These are phyloP conservation scores for Podaxis carcinomalis DNA, from an alignment of 768 basidiomycete species.

Conservation along the genomic window DNA sequence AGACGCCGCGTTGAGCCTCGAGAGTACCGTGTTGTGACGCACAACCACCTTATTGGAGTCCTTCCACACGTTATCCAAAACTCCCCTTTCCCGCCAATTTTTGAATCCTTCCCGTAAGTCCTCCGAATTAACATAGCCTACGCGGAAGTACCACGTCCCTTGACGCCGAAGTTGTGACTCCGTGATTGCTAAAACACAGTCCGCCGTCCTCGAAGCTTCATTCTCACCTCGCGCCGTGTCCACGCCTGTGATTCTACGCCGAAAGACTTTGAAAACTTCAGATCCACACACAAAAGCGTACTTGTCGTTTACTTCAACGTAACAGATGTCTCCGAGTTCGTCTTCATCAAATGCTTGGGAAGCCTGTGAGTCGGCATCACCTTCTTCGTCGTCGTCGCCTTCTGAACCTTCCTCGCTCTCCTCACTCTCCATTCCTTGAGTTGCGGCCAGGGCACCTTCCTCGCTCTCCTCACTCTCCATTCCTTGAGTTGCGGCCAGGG, in stretches of 20 bases:
- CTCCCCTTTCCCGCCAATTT: background rate
- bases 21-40: background rate
- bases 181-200: background rate
- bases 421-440: background rate
- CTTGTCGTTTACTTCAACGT: constrained; percentile 7
- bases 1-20: background rate
- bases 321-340: background rate
- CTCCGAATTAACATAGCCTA: background rate
- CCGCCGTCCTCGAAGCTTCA: background rate
- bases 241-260: background rate
- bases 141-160: background rate
- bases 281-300: constrained; percentile 6
- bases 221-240: background rate
- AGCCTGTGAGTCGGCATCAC: background rate
- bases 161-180: background rate
- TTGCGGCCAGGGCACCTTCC: background rate
- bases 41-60: background rate
- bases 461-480: background rate
- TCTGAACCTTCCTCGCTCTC: background rate
- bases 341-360: background rate
- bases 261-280: background rate
- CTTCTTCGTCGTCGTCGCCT: background rate
- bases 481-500: background rate
- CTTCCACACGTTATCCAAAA: background rate
- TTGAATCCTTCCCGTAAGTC: background rate